phyloP scores from a whole-genome alignment of 2,329 filamentous ascomycete species.

The Fusarium burgessii region DNA sequence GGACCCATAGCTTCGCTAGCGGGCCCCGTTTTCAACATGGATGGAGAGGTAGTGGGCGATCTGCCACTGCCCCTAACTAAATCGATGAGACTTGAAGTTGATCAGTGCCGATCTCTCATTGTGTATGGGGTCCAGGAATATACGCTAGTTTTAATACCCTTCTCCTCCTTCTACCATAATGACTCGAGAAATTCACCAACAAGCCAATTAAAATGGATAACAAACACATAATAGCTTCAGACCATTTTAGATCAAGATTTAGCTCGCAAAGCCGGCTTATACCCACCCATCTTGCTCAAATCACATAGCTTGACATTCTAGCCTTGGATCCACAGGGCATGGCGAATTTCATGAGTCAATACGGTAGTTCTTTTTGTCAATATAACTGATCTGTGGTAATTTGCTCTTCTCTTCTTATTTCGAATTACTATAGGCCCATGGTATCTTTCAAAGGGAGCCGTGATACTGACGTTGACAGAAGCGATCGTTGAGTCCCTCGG shows the following conservation, averaged over 20 bases:
- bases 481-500: not conserved
- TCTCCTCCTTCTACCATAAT: not conserved
- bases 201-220: not conserved
- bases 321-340: not conserved
- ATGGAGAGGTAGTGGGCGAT: not conserved
- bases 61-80: not conserved
- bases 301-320: not conserved
- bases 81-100: not conserved
- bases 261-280: not conserved
- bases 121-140: not conserved
- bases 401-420: not conserved
- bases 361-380: not conserved
- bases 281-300: not conserved
- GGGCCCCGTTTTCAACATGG: not conserved
- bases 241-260: not conserved
- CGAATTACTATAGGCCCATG: too few species aligned
- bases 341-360: not conserved
- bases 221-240: not conserved
- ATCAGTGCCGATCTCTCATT: slow-evolving; percentile 5
- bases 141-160: not conserved
- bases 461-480: not conserved
- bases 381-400: not conserved
- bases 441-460: not conserved
- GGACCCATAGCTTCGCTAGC: not conserved
- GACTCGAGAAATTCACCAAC: not conserved